Evolutionary conservation across 2,329 filamentous ascomycete species (phyloP).

Genomic region (Colletotrichum sp.): DNA sequence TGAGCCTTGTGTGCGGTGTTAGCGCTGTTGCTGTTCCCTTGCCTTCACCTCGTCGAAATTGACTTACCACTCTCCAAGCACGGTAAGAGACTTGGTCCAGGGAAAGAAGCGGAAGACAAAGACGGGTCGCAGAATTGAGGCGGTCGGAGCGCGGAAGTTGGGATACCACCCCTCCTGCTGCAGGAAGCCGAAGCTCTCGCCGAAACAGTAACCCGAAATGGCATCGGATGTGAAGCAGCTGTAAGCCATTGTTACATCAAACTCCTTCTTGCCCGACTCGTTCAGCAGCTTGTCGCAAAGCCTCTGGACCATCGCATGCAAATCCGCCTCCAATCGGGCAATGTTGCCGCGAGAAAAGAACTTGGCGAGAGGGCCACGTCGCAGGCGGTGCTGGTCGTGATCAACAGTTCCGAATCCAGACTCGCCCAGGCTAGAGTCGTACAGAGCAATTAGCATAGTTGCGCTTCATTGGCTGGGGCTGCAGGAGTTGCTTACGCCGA

Average conservation of each 20-base stretch:
- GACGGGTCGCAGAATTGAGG: slow-evolving; percentile 24
- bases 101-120: slow-evolving; percentile 31
- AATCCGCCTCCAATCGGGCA: slow-evolving; percentile 32
- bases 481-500: slow-evolving; percentile 4
- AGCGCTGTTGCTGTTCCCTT: neutral
- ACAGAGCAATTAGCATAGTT: neutral
- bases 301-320: slow-evolving; percentile 28
- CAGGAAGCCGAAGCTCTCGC: slow-evolving; percentile 38
- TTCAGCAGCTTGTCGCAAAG: slow-evolving; percentile 35
- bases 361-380: slow-evolving; percentile 29
- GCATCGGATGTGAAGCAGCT: slow-evolving; percentile 45
- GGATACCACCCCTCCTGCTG: slow-evolving; percentile 38
- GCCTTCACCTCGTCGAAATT: too few relatives aligned
- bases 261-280: slow-evolving; percentile 23
- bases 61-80: slow-evolving; percentile 18
- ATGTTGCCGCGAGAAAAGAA: slow-evolving; percentile 36
- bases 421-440: slow-evolving; percentile 21
- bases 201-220: slow-evolving; percentile 42
- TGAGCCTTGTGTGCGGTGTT: neutral
- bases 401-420: slow-evolving; percentile 27
- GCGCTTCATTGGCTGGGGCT: neutral
- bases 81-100: slow-evolving; percentile 21
- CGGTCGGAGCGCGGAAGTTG: slow-evolving; percentile 32
- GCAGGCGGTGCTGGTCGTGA: slow-evolving; percentile 32
- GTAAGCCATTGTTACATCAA: slow-evolving; percentile 41